Evolutionary conservation across 305 asterid species (phyloP).

Genomic region (Andrographis paniculata): DNA sequence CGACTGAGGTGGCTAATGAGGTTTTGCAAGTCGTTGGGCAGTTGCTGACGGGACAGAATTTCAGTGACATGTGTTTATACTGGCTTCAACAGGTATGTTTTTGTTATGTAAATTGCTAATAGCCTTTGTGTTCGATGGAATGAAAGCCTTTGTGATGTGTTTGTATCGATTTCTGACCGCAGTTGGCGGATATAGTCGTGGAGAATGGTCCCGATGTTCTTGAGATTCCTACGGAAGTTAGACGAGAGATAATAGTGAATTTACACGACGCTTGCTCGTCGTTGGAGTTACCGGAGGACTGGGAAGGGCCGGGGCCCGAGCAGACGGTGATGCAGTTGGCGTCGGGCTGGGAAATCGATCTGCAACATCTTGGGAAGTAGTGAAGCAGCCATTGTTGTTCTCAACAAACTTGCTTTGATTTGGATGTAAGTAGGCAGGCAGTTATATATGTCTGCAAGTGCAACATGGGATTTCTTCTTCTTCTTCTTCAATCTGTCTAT

Average conservation of each 20-base stretch:
- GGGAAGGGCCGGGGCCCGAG: conserved; percentile 84
- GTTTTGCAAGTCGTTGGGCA: conserved; percentile 70
- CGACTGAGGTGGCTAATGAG: conserved; percentile 70
- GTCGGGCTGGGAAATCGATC: conserved; percentile 80
- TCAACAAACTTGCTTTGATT: not conserved
- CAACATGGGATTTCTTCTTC: too few species aligned
- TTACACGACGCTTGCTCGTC: conserved; percentile 63
- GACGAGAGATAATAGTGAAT: conserved; percentile 63
- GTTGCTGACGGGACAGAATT: conserved; percentile 64
- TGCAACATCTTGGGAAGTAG: conserved; percentile 62
- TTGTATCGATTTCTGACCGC: conserved; percentile 14
- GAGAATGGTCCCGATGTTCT: conserved; percentile 70
- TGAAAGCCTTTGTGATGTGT: not conserved
- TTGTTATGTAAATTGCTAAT: conserved; percentile 2
- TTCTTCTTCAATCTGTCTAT: too few species aligned
- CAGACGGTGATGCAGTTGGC: conserved; percentile 73
- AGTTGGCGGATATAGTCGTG: conserved; percentile 68
- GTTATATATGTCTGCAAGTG: too few species aligned
- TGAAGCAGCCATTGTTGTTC: not conserved
- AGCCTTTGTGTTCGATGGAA: not conserved
- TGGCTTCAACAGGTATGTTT: conserved; percentile 94
- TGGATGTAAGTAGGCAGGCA: too few species aligned
- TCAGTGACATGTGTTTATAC: conserved; percentile 67
- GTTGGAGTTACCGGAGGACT: conserved; percentile 70
- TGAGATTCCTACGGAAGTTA: conserved; percentile 62